Conservation (phyloP, 2,329 filamentous ascomycete genomes). For the Harringtonia aguacate region DNA sequence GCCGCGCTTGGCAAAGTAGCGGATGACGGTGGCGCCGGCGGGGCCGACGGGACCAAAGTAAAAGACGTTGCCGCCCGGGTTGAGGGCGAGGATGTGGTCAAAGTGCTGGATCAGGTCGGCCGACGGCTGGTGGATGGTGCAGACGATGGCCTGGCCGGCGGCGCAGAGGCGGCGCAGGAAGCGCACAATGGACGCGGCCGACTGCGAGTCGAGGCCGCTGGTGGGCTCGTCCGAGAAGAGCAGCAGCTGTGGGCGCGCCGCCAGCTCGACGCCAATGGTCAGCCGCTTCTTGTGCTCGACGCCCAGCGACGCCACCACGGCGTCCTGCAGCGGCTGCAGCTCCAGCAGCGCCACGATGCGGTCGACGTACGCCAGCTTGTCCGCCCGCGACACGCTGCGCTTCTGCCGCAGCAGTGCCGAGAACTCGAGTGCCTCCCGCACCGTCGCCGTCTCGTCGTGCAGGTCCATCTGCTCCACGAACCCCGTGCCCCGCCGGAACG, state of each 20-base stretch:
- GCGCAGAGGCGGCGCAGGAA: conserved; percentile 57
- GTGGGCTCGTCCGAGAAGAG: conserved; percentile 54
- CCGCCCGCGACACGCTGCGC: conserved; percentile 47
- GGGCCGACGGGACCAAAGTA: conserved; percentile 44
- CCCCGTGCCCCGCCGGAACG: conserved; percentile 68
- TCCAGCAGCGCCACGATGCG: conserved; percentile 59
- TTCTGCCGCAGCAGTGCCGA: conserved; percentile 64
- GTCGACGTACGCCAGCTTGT: conserved; percentile 67
- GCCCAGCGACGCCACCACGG: conserved; percentile 38
- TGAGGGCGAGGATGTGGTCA: conserved; percentile 52
- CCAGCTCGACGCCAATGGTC: conserved; percentile 50
- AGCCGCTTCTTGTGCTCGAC: conserved; percentile 42
- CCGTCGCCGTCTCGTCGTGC: conserved; percentile 60
- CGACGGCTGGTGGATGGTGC: conserved; percentile 61
- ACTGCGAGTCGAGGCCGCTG: conserved; percentile 55
- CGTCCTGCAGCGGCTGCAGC: conserved; percentile 15
- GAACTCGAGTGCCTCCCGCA: conserved; percentile 66
- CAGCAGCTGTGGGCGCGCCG: conserved; percentile 46
- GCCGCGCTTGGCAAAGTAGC: conserved; percentile 61
- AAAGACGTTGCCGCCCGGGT: conserved; percentile 51
- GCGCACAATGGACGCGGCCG: conserved; percentile 53
- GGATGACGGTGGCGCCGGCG: conserved; percentile 41
- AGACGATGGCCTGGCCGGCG: conserved; percentile 54
- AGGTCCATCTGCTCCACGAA: conserved; percentile 78
- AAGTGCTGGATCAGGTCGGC: conserved; percentile 56